These are phyloP conservation scores for Xerocomus minutiporus DNA, from an alignment of 1,284 basidiomycete genomes.

Conservation along the genomic window DNA sequence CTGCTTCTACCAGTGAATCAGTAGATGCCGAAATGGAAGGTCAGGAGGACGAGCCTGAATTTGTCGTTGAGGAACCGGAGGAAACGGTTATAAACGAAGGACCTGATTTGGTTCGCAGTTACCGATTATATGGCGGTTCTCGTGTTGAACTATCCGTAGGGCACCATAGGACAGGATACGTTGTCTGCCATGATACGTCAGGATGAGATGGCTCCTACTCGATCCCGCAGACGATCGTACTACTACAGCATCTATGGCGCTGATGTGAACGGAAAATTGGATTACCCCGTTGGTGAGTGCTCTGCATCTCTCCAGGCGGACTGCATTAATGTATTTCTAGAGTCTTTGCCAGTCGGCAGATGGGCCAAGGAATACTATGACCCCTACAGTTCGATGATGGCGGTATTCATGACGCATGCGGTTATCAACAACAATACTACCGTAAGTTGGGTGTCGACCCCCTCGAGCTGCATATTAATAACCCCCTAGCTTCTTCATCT, in stretches of 20 bases:
- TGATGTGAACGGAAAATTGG: conserved; percentile 44
- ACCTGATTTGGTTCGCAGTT: conserved; percentile 33
- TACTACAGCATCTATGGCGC: conserved; percentile 39
- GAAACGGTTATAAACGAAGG: conserved; percentile 13
- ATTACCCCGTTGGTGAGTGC: conserved; percentile 51
- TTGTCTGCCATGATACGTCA: conserved; percentile 64
- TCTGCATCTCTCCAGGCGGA: not conserved
- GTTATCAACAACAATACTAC: conserved; percentile 56
- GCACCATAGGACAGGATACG: conserved; percentile 60
- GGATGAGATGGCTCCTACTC: conserved; percentile 58
- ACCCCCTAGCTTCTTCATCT: conserved; percentile 42
- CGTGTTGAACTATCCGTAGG: conserved; percentile 37
- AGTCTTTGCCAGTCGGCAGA: conserved; percentile 50
- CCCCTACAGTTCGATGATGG: conserved; percentile 50
- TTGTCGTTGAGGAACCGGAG: conserved; percentile 25
- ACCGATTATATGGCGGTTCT: conserved; percentile 1
- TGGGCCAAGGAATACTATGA: conserved; percentile 59
- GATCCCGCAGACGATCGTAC: conserved; percentile 50
- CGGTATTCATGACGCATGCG: conserved; percentile 67
- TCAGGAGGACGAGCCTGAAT: conserved; percentile 22
- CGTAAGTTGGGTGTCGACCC: conserved; percentile 35
- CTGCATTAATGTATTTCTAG: conserved; percentile 33
- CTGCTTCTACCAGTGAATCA: conserved; percentile 10
- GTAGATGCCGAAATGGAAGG: conserved; percentile 11
- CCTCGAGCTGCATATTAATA: conserved; percentile 1